Evolutionary conservation across 768 basidiomycete genomes (phyloP).

Genomic region (Podaxis sp.): DNA sequence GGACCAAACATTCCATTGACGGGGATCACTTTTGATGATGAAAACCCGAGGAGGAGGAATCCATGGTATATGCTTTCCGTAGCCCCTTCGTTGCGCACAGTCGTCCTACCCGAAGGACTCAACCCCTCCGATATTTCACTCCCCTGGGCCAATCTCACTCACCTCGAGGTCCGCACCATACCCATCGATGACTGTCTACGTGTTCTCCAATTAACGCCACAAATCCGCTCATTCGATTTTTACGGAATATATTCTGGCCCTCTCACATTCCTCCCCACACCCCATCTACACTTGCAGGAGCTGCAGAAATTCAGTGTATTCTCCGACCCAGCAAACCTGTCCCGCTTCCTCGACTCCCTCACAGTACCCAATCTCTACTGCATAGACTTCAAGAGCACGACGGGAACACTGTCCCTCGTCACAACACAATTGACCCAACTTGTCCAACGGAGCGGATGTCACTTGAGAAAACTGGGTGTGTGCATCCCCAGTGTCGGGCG

Average conservation of each 20-base stretch:
- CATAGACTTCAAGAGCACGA: slow-evolving; percentile 10
- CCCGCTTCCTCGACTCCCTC: neutral
- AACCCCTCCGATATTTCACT: slow-evolving; percentile 4
- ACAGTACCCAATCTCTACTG: neutral
- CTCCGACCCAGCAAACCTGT: slow-evolving; percentile 5
- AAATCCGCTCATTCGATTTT: slow-evolving; percentile 8
- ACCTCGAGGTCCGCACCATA: slow-evolving; percentile 11
- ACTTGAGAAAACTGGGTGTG: neutral
- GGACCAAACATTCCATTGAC: neutral
- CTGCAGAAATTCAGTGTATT: slow-evolving; percentile 1
- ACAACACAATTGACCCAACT: slow-evolving; percentile 4
- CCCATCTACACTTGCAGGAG: neutral
- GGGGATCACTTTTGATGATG: neutral
- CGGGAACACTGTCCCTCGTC: neutral
- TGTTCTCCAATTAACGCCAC: slow-evolving; percentile 3
- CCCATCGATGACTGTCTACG: slow-evolving; percentile 9
- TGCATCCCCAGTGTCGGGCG: slow-evolving; percentile 10
- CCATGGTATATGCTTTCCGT: slow-evolving; percentile 14
- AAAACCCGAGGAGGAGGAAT: neutral
- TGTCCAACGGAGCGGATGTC: neutral
- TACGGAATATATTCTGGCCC: slow-evolving; percentile 10
- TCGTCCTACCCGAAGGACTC: slow-evolving; percentile 12
- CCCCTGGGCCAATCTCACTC: slow-evolving; percentile 4
- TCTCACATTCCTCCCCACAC: neutral
- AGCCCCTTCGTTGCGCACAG: slow-evolving; percentile 3